Conservation (phyloP, 331 rosid species). For the Malus hybrid region DNA sequence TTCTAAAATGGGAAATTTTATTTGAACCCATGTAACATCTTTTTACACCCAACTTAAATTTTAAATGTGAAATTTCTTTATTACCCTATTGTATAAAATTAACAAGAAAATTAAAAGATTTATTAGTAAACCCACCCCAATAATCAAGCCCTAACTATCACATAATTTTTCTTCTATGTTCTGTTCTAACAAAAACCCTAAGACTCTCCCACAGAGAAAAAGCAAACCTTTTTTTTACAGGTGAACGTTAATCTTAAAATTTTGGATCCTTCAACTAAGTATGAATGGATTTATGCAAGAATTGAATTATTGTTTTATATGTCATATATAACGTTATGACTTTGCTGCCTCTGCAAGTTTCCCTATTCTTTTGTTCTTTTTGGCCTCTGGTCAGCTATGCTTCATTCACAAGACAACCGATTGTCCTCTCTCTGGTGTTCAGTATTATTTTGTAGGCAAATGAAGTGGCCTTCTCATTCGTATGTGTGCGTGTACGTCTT, state of each 20-base stretch:
- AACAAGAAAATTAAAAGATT: not conserved
- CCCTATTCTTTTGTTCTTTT: not conserved
- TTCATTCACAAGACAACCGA: not conserved
- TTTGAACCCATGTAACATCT: rapidly evolving
- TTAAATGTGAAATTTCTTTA: not conserved
- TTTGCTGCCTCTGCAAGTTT: not conserved
- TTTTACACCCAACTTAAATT: too few species aligned
- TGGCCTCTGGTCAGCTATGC: not conserved
- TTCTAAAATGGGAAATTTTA: too few species aligned
- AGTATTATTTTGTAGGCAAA: not conserved
- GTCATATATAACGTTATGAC: not conserved
- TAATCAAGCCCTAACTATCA: too few species aligned
- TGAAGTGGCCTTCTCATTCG: not conserved
- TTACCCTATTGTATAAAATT: too few species aligned
- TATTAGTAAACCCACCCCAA: too few species aligned
- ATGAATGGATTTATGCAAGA: not conserved
- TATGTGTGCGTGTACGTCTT: not conserved
- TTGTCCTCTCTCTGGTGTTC: not conserved
- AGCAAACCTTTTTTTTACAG: too few species aligned
- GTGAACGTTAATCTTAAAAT: too few species aligned
- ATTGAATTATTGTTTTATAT: too few species aligned
- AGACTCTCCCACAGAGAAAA: too few species aligned
- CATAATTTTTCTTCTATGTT: too few species aligned
- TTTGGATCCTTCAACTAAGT: too few species aligned
- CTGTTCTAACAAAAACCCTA: too few species aligned